These are phyloP conservation scores for Rasamsonia emersonii DNA, from an alignment of 2,329 filamentous ascomycete species.

Conservation along the genomic window DNA sequence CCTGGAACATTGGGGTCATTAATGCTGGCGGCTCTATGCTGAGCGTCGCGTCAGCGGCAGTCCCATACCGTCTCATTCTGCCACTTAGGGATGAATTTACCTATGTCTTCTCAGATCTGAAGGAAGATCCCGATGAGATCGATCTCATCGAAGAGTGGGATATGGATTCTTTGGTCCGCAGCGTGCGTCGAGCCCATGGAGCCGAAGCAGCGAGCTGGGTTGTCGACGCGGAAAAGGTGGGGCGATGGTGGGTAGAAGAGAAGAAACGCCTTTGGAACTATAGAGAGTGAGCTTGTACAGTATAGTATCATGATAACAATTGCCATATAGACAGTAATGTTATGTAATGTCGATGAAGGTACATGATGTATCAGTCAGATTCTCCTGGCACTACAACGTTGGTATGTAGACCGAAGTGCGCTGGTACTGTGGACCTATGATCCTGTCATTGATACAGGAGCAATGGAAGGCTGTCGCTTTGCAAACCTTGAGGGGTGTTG, in stretches of 20 bases:
- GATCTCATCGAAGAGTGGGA: constrained; percentile 25
- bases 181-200: constrained; percentile 19
- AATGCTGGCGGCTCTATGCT: constrained; percentile 40
- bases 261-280: constrained; percentile 18
- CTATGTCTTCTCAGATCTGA: constrained; percentile 28
- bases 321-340: no score
- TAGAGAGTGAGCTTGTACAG: constrained; percentile 4
- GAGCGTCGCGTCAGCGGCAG: constrained; percentile 64
- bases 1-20: constrained; percentile 28
- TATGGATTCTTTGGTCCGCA: constrained; percentile 17
- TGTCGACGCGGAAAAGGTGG: constrained; percentile 26
- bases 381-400: no score
- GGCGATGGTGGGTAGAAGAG: constrained; percentile 33
- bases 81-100: constrained; percentile 65
- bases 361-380: no score
- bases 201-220: constrained; percentile 29
- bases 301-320: constrained; percentile 1
- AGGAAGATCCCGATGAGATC: constrained; percentile 26
- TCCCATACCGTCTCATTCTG: constrained; percentile 62
- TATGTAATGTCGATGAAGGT: no score
- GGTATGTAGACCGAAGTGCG: no score
- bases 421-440: no score
- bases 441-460: no score
- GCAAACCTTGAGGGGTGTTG: no score
- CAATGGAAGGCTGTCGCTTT: no score